phyloP scores from a whole-genome alignment of 2,329 filamentous ascomycete genomes.

The Byssochlamys sp. region DNA sequence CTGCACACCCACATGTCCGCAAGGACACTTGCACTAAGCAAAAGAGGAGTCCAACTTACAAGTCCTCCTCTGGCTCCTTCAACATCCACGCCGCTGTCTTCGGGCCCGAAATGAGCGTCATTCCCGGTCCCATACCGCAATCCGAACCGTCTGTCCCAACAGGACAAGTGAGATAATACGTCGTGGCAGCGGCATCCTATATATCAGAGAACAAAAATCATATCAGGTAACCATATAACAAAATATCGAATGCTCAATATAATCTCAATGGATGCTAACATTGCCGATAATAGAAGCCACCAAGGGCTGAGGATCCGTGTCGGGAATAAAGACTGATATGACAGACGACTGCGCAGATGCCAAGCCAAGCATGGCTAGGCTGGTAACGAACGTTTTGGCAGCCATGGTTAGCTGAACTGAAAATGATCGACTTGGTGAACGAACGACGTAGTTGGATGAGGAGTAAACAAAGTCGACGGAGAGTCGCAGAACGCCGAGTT shows the following conservation, averaged over 20 bases:
- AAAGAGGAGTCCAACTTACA: neutral
- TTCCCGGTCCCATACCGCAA: slow-evolving; percentile 20
- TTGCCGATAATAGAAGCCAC: slow-evolving; percentile 17
- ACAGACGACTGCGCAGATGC: slow-evolving; percentile 12
- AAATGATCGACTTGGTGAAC: neutral
- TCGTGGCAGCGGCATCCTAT: neutral
- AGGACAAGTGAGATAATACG: neutral
- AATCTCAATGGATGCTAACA: slow-evolving; percentile 6
- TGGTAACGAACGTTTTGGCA: slow-evolving; percentile 6
- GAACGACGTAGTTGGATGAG: neutral
- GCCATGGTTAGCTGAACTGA: slow-evolving; percentile 4
- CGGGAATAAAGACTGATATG: slow-evolving; percentile 17
- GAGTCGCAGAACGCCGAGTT: neutral
- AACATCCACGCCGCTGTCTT: slow-evolving; percentile 7
- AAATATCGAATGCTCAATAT: slow-evolving; percentile 16
- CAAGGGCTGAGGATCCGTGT: slow-evolving; percentile 14
- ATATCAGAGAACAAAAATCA: neutral
- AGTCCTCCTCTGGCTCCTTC: neutral
- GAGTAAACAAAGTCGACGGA: neutral
- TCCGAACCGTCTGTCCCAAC: slow-evolving; percentile 12
- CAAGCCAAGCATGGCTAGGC: slow-evolving; percentile 11
- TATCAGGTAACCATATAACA: neutral
- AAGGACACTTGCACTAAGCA: no score
- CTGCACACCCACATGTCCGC: no score
- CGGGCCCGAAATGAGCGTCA: slow-evolving; percentile 13